Conservation (phyloP, 2,329 filamentous ascomycete genomes). For the Teratosphaeria destructans region DNA sequence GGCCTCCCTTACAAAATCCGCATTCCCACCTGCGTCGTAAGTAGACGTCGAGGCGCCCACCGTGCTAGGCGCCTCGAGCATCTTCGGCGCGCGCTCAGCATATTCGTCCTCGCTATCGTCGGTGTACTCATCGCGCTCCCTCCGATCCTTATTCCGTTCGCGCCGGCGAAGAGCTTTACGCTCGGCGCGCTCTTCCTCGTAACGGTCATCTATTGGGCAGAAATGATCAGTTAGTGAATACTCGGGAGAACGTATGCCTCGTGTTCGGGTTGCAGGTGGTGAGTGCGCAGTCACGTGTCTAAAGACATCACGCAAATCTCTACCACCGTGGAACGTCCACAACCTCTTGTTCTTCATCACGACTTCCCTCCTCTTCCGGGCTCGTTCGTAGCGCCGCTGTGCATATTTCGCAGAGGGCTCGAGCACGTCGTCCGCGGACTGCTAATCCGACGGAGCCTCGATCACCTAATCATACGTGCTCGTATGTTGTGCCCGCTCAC, state of each 20-base stretch:
- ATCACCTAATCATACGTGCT: background rate
- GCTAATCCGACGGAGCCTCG: conserved; percentile 1
- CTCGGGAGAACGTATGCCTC: background rate
- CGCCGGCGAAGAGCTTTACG: conserved; percentile 16
- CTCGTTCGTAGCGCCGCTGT: background rate
- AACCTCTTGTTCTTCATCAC: background rate
- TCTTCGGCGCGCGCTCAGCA: conserved; percentile 17
- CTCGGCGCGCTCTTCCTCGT: conserved; percentile 21
- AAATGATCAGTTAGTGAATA: conserved; percentile 6
- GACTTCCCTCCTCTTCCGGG: background rate
- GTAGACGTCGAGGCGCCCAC: conserved; percentile 1
- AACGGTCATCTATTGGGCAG: conserved; percentile 18
- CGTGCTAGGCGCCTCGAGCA: conserved; percentile 25
- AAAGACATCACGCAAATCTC: conserved; percentile 2
- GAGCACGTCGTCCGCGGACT: background rate
- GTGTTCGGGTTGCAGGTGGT: background rate
- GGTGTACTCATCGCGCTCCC: conserved; percentile 24
- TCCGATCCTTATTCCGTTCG: conserved; percentile 18
- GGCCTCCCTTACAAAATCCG: conserved; percentile 20
- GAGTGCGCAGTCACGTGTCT: background rate
- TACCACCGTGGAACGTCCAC: conserved; percentile 1
- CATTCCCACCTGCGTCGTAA: conserved; percentile 7
- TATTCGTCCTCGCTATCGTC: conserved; percentile 26
- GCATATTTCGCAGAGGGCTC: background rate
- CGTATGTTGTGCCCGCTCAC: background rate